Percentiles rank a stretch among this genome's conserved stretches.
These are phyloP conservation scores for Albifimbria verrucaria DNA, from an alignment of 2,329 filamentous ascomycete species.

Conservation along the genomic window DNA sequence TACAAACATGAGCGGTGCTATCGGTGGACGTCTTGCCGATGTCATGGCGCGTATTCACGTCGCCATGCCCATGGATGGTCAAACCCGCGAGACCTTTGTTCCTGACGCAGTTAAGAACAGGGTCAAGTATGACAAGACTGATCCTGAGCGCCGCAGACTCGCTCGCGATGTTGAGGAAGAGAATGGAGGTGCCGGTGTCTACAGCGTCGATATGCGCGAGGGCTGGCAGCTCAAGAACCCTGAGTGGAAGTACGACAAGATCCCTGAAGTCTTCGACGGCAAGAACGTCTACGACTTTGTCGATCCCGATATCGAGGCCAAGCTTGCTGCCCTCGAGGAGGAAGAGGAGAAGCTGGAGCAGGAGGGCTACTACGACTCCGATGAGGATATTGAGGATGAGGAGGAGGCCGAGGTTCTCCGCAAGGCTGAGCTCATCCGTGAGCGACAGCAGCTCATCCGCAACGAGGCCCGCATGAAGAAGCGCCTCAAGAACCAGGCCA, in stretches of 20 bases:
- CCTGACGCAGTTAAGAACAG: constrained; percentile 77
- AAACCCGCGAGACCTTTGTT: constrained; percentile 77
- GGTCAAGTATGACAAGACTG: constrained; percentile 87
- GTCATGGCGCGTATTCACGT: constrained; percentile 95
- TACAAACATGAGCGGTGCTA: constrained; percentile 70
- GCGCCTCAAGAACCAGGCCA: constrained; percentile 92
- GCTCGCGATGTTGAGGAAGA: constrained; percentile 87
- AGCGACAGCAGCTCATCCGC: constrained; percentile 88
- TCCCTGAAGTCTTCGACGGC: constrained; percentile 90
- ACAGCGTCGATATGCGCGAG: constrained; percentile 86
- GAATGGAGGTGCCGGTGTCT: constrained; percentile 92
- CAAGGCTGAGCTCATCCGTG: constrained; percentile 93
- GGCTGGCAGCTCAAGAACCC: constrained; percentile 84
- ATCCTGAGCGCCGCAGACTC: constrained; percentile 77
- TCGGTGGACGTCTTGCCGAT: constrained; percentile 80
- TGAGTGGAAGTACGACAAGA: constrained; percentile 94
- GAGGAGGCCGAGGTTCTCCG: constrained; percentile 83
- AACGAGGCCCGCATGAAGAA: constrained; percentile 96
- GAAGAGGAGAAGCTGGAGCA: constrained; percentile 91
- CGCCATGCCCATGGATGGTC: constrained; percentile 83
- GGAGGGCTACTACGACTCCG: constrained; percentile 91
- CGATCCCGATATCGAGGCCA: constrained; percentile 93
- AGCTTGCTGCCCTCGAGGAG: constrained; percentile 86
- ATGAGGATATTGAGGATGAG: constrained; percentile 77
- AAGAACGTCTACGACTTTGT: constrained; percentile 98